Evolutionary conservation across 345 rosid genomes (phyloP), one percentile per base, ranked within the genome.

Genomic region (Eucalyptus urophylla): DNA sequence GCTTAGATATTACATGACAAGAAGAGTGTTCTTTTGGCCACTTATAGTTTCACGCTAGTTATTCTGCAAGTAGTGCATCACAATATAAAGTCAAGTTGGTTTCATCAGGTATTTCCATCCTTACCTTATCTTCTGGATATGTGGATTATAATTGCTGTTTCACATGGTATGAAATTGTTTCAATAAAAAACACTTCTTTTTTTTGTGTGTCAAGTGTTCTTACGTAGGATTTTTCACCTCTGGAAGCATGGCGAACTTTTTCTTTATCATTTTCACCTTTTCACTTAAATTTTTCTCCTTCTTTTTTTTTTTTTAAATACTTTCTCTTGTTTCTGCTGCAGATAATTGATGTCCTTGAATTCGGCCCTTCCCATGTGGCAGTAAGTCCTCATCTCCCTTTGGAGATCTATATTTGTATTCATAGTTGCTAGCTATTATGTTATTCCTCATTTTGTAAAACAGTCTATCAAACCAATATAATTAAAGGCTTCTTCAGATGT

Each of bases 311-410:
- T 14, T 65, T 29, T 16, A 37, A 37, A 37, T 37, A 37, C 40
- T 40, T 69, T 69, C 2, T 33, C 44, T 69, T 69, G 4, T 87
- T 81, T 89, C 54, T 89, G 72, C 88, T 93, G 93, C 98, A 98
- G 99, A 93, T 96, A 56, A 90, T 98, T 90, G 98, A 97, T 94
- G 98, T 95, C 92, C 91, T 97, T 94, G 96, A 95, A 90, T 94
- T 97, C 88, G 90, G 93, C 62, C 99, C 99, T 92, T 93, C 99
- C 51, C 98, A 96, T 92, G 98, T 95, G 81, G 99, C 94, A 94
- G 99, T 97, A 95, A 92, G 91, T 80, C 47, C 49, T 89, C 40
- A 4, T 87, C 72, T 60, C 44, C 86, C 17, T 80, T n/a, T 88
- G 7, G 62, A 33, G 27, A 51, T 83, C 16, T 14, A n/a, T 72